Base-by-base conservation (phyloP, 2,329 filamentous ascomycete genomes). In the Clonostachys rosea region DNA sequence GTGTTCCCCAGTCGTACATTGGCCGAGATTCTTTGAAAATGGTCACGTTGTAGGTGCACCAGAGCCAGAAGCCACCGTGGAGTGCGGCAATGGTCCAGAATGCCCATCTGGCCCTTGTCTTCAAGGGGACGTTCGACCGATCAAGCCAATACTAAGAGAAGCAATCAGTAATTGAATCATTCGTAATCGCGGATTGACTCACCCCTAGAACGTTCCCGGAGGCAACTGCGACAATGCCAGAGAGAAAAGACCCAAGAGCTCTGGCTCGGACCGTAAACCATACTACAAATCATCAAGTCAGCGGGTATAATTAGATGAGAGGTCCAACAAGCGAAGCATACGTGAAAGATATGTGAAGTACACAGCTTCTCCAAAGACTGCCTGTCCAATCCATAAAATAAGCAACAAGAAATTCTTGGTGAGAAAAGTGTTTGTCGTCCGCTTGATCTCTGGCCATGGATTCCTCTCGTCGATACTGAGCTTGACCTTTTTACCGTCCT, bases 11-110 rank as follows among this genome's bases (percentile, higher is more conserved):
- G 59, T 89, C 86, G 55, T 78, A 83, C 1, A 71, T 73, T 0
- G 83, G 83, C n/a, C 69, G 64, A 0, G 74, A 75, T 11, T 65
- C 63, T 10, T 69, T 69, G 59, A 79, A 87, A 34, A 79, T 68
- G 0, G 81, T 83, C 1, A 81, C 81, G 5, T 84, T 66, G 3
- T 88, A 62, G 0, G 83, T 84, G 0, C 76, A 74, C 84, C 85
- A 88, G 5, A 82, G 67, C 84, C 84, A 89, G 76, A 82, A 86
- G 1, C 69, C 81, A 2, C 84, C 84, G 55, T 86, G 83, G 0
- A 84, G 55, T 0, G 72, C 63, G 42, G 74, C 68, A 42, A 82
- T 73, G 6, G 67, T 50, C 24, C 60, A 64, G 50, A 84, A 86
- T 0, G 76, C 69, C 42, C 63, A 70, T 2, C 83, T 70, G 3